These are phyloP conservation scores for Capsella rubella DNA, from an alignment of 441 rosid genomes.

Conservation along the genomic window DNA sequence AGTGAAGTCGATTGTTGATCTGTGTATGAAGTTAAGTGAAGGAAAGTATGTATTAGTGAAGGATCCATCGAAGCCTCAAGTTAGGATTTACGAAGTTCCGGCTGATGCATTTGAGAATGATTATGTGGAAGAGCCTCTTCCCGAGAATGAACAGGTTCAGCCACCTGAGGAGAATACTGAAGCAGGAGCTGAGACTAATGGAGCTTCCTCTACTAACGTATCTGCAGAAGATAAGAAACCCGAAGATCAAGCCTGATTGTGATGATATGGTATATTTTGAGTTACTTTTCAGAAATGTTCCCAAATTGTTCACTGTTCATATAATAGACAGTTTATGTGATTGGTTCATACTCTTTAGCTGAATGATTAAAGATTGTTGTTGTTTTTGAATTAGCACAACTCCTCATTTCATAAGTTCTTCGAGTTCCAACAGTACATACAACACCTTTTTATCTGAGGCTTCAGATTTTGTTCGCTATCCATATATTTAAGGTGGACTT, in stretches of 20 bases:
- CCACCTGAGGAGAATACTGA: conserved; percentile 70
- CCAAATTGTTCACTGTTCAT: not conserved
- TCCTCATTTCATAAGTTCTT: too few species aligned
- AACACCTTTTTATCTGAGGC: too few species aligned
- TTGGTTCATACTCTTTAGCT: not conserved
- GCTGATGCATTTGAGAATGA: conserved; percentile 97
- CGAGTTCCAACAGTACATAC: too few species aligned
- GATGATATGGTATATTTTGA: conserved; percentile 23
- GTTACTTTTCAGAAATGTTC: not conserved
- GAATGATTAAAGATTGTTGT: conserved; percentile 7
- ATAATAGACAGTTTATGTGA: not conserved
- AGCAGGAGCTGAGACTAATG: conserved; percentile 56
- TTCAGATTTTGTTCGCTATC: too few species aligned
- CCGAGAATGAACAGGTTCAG: conserved; percentile 92
- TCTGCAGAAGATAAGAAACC: conserved; percentile 56
- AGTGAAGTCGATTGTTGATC: conserved; percentile 86
- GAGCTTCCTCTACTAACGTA: conserved; percentile 49
- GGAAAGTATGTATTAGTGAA: conserved; percentile 94
- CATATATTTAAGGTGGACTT: too few species aligned
- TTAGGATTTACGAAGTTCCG: conserved; percentile 92
- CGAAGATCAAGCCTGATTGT: conserved; percentile 53
- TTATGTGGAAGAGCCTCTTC: conserved; percentile 91
- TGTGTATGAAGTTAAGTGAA: conserved; percentile 93
- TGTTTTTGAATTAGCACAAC: not conserved
- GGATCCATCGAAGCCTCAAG: conserved; percentile 93